Evolutionary conservation across 306 rosid species (phyloP).

Genomic region (Lotus japonicus): DNA sequence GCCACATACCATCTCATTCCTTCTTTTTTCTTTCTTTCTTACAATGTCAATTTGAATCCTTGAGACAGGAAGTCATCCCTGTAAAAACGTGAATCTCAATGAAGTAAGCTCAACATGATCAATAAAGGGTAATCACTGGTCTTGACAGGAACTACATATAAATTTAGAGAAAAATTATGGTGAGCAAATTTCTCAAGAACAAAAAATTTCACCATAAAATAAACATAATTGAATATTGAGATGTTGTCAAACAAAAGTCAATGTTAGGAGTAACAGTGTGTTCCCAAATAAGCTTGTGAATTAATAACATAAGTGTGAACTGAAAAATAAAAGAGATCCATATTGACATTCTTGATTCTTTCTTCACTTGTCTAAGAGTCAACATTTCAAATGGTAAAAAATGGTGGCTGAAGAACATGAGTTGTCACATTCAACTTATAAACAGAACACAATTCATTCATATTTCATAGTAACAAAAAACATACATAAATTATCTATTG

Average conservation of each 20-base stretch:
- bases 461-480: not conserved
- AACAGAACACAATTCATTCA: not conserved
- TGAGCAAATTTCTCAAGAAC: too few species aligned
- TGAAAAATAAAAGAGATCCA: not conserved
- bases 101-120: not conserved
- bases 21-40: not conserved
- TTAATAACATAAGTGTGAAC: not conserved
- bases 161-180: not conserved
- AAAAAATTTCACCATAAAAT: not conserved
- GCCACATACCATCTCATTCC: not conserved
- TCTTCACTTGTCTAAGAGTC: not conserved
- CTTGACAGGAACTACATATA: not conserved
- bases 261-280: not conserved
- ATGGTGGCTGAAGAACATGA: not conserved
- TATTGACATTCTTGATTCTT: not conserved
- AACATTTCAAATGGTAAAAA: not conserved
- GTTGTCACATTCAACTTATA: constrained; percentile 16
- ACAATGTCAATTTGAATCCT: constrained; percentile 54
- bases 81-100: not conserved
- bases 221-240: not conserved
- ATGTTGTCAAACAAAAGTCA: not conserved
- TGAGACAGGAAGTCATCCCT: constrained; percentile 61
- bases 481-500: not conserved
- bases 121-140: not conserved
- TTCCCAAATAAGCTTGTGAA: not conserved